A percentile compares a stretch with the other conserved stretches of the same genome.
These are phyloP conservation scores for Rossbeevera mucosa DNA, from an alignment of 768 basidiomycete genomes.

Conservation along the genomic window DNA sequence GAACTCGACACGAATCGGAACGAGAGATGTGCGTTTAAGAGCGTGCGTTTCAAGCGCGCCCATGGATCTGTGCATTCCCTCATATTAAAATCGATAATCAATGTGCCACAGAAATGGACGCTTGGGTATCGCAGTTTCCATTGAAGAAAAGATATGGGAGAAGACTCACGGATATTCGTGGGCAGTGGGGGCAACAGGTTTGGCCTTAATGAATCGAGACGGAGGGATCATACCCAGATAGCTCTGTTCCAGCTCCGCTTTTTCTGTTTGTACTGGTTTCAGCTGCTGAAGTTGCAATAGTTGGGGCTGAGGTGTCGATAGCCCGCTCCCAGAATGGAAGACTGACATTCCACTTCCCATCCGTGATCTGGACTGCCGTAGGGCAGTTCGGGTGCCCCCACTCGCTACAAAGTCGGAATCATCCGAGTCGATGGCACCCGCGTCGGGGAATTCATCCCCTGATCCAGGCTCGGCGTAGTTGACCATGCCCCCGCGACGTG, in stretches of 20 bases:
- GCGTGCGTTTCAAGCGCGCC: constrained; percentile 66
- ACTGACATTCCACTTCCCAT: constrained; percentile 48
- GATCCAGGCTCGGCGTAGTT: constrained; percentile 88
- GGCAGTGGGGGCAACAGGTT: constrained; percentile 50
- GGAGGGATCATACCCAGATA: constrained; percentile 88
- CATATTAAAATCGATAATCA: constrained; percentile 16
- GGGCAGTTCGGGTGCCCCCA: constrained; percentile 54
- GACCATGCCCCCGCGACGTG: constrained; percentile 63
- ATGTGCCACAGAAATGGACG: constrained; percentile 17
- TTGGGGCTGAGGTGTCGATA: constrained; percentile 33
- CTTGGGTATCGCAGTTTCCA: constrained; percentile 4
- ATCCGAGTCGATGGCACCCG: constrained; percentile 77
- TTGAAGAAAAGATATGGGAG: constrained; percentile 4
- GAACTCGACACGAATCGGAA: constrained; percentile 94
- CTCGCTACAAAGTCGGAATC: constrained; percentile 79
- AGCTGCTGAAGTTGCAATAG: constrained; percentile 10
- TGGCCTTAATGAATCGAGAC: constrained; percentile 64
- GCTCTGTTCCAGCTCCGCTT: constrained; percentile 74
- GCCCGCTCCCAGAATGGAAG: constrained; percentile 50
- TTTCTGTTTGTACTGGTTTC: constrained; percentile 34
- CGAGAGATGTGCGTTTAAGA: constrained; percentile 47
- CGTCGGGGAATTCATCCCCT: constrained; percentile 76
- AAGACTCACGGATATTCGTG: constrained; percentile 73
- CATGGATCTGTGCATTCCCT: constrained; percentile 44
- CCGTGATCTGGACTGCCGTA: constrained; percentile 43